Conservation (phyloP, 192 early-diverging fungal species). For the Coemansia sp. region DNA sequence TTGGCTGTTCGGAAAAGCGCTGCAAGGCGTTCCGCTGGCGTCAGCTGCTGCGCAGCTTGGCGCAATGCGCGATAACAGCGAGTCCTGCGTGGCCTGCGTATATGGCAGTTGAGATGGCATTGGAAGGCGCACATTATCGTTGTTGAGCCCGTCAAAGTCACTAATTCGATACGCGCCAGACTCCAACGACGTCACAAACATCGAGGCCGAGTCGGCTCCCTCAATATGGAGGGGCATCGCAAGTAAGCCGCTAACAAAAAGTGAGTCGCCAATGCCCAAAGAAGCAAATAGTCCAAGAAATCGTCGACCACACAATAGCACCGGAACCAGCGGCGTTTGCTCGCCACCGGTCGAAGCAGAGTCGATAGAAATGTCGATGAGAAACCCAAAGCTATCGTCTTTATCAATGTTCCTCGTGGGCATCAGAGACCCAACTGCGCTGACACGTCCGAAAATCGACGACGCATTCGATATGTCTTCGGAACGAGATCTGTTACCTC, state of each 20-base stretch:
- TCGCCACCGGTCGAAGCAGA: neutral
- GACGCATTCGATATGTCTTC: neutral
- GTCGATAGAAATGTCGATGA: conserved; percentile 17
- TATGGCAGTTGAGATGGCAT: conserved; percentile 11
- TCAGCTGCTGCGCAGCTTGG: neutral
- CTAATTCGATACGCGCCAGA: conserved; percentile 21
- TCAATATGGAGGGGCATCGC: conserved; percentile 4
- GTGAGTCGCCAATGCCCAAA: conserved; percentile 21
- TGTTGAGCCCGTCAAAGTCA: conserved; percentile 26
- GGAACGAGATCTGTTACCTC: neutral
- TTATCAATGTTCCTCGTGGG: neutral
- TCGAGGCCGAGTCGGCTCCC: neutral
- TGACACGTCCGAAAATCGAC: conserved; percentile 19
- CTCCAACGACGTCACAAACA: conserved; percentile 10
- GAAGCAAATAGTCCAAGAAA: conserved; percentile 24
- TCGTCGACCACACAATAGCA: conserved; percentile 14
- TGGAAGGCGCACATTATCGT: conserved; percentile 9
- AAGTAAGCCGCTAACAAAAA: conserved; percentile 20
- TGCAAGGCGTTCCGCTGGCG: neutral
- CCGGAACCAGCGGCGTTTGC: neutral
- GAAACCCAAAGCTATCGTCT: conserved; percentile 5
- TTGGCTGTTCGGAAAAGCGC: neutral
- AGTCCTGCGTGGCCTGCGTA: conserved; percentile 28
- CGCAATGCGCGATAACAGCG: conserved; percentile 29
- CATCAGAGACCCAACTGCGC: conserved; percentile 19